Evolutionary conservation across 441 rosid genomes (phyloP).

Genomic region (Syzygium malaccense): DNA sequence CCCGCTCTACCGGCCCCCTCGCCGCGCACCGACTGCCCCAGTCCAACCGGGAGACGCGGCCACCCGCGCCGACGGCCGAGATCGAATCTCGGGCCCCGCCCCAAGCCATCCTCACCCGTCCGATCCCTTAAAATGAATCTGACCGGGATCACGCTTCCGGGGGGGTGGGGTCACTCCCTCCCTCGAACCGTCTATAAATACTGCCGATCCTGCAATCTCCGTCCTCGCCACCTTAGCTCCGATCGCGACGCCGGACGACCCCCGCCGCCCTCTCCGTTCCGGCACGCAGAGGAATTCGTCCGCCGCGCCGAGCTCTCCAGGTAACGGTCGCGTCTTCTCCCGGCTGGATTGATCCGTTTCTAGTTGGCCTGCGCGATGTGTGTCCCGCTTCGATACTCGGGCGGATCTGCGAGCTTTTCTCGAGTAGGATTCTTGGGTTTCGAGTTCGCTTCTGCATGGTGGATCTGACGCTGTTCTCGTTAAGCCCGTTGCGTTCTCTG

Average conservation of each 20-base stretch:
- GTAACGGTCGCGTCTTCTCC: neutral
- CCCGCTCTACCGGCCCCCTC: neutral
- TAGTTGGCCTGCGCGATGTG: too few species aligned
- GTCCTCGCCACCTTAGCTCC: neutral
- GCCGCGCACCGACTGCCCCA: neutral
- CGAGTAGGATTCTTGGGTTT: too few species aligned
- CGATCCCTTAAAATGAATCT: neutral
- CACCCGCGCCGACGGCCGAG: neutral
- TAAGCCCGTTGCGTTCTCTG: neutral
- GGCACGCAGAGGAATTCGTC: neutral
- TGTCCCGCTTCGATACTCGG: neutral
- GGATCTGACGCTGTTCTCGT: neutral
- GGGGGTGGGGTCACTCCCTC: neutral
- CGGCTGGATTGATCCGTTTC: neutral
- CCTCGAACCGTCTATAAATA: neutral
- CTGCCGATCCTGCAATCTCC: accelerated
- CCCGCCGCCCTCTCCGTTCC: neutral
- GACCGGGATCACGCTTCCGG: neutral
- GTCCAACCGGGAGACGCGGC: neutral
- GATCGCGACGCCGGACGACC: neutral
- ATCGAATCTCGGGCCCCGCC: neutral
- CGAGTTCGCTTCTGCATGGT: neutral
- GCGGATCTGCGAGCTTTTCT: neutral
- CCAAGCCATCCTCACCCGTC: neutral
- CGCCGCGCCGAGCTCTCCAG: neutral